Evolutionary conservation across 371 early-diverging fungal genomes (phyloP).

Genomic region (Mortierella sp.): DNA sequence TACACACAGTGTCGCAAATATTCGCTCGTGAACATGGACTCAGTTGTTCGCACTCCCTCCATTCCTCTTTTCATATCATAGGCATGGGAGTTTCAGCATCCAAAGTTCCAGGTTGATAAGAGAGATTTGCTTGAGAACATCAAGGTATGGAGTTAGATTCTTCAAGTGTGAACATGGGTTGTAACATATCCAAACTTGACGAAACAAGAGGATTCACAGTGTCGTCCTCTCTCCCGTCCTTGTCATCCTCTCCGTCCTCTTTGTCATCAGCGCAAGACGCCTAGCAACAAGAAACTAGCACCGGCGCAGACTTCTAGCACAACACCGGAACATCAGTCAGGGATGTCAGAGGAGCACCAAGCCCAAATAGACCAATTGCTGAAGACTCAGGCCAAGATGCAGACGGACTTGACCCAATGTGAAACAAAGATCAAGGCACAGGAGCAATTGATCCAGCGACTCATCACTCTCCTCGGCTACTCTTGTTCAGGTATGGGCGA

Average conservation of each 20-base stretch:
- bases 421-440: conserved; percentile 27
- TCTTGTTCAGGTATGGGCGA: conserved; percentile 24
- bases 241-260: no score
- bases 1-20: no score
- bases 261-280: conserved; percentile 44
- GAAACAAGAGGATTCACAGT: no score
- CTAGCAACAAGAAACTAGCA: conserved; percentile 35
- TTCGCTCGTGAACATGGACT: no score
- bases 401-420: conserved; percentile 24
- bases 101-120: conserved; percentile 73
- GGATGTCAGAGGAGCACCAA: conserved; percentile 40
- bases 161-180: no score
- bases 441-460: conserved; percentile 34
- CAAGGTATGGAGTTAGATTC: no score
- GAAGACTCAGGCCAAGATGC: conserved; percentile 37
- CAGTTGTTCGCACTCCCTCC: neutral
- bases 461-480: conserved; percentile 34
- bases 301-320: conserved; percentile 8
- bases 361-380: conserved; percentile 34
- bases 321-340: conserved; percentile 18
- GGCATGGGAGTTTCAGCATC: conserved; percentile 87
- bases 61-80: conserved; percentile 17
- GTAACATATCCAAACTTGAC: no score
- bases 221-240: no score
- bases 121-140: conserved; percentile 72